These are phyloP conservation scores for Neonothopanus nambi DNA, from an alignment of 1,284 basidiomycete genomes.

Conservation along the genomic window DNA sequence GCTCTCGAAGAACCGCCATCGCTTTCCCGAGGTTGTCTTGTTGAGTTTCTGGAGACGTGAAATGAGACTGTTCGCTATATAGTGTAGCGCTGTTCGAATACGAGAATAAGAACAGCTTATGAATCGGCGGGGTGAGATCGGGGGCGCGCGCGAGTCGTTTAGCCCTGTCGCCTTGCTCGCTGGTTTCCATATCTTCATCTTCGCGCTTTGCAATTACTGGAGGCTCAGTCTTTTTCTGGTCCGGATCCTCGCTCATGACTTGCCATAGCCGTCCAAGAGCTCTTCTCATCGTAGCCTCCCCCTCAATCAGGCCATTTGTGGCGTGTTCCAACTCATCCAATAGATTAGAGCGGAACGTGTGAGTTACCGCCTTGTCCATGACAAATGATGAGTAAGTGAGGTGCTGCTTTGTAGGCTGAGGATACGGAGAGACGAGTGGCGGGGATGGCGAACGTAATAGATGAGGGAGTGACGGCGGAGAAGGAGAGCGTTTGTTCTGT, in stretches of 20 bases:
- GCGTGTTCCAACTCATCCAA: slow-evolving; percentile 77
- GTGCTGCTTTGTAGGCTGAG: slow-evolving; percentile 62
- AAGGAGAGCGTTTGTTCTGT: slow-evolving; percentile 53
- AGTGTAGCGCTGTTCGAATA: slow-evolving; percentile 42
- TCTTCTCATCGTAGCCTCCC: slow-evolving; percentile 66
- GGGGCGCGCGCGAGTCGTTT: slow-evolving; percentile 58
- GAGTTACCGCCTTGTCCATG: slow-evolving; percentile 79
- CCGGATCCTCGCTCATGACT: slow-evolving; percentile 75
- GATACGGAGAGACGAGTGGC: slow-evolving; percentile 66
- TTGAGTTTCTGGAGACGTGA: slow-evolving; percentile 62
- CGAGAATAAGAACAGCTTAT: slow-evolving; percentile 65
- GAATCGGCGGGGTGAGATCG: slow-evolving; percentile 59
- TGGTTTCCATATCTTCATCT: slow-evolving; percentile 43
- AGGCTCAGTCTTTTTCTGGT: slow-evolving; percentile 52
- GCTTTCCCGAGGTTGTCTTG: slow-evolving; percentile 71
- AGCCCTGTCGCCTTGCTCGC: slow-evolving; percentile 47
- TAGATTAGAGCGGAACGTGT: slow-evolving; percentile 73
- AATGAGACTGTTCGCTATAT: slow-evolving; percentile 59
- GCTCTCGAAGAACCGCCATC: slow-evolving; percentile 65
- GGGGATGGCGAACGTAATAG: slow-evolving; percentile 56
- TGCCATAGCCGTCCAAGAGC: slow-evolving; percentile 79
- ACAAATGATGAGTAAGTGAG: slow-evolving; percentile 79
- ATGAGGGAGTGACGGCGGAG: slow-evolving; percentile 59
- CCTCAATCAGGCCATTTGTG: slow-evolving; percentile 77
- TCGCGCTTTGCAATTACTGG: slow-evolving; percentile 8